These are phyloP conservation scores for Aureobasidium sp. DNA, from an alignment of 2,329 filamentous ascomycete species.

Conservation along the genomic window DNA sequence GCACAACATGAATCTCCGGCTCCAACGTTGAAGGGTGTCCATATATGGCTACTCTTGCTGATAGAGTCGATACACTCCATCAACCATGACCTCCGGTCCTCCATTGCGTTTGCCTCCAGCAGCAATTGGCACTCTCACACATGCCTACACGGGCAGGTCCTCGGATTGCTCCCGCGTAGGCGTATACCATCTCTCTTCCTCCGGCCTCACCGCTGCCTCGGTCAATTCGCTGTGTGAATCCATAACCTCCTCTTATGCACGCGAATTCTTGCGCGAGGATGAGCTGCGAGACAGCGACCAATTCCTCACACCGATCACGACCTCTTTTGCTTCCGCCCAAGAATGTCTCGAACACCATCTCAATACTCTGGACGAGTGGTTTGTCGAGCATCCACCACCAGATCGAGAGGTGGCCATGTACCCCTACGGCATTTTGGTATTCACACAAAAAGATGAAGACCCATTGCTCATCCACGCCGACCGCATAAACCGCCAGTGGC, in stretches of 20 bases:
- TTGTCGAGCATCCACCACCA: neutral
- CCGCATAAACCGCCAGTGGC: neutral
- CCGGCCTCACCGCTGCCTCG: neutral
- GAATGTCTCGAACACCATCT: neutral
- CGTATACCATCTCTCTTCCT: neutral
- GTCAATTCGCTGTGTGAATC: neutral
- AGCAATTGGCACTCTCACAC: neutral
- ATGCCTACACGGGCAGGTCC: neutral
- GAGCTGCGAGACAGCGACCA: neutral
- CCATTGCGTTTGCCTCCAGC: neutral
- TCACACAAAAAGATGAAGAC: neutral
- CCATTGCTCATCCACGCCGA: constrained; percentile 1
- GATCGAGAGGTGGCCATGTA: neutral
- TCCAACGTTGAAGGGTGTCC: neutral
- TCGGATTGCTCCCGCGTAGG: neutral
- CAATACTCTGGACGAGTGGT: neutral
- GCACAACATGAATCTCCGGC: neutral
- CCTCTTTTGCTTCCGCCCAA: neutral
- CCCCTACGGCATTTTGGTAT: neutral
- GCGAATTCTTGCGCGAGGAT: neutral
- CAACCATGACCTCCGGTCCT: neutral
- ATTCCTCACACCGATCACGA: neutral
- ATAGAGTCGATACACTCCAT: neutral
- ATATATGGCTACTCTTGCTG: neutral
- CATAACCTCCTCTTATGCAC: neutral